Conservation (phyloP, 2,329 filamentous ascomycete species). For the Verticillium albo-atrum region DNA sequence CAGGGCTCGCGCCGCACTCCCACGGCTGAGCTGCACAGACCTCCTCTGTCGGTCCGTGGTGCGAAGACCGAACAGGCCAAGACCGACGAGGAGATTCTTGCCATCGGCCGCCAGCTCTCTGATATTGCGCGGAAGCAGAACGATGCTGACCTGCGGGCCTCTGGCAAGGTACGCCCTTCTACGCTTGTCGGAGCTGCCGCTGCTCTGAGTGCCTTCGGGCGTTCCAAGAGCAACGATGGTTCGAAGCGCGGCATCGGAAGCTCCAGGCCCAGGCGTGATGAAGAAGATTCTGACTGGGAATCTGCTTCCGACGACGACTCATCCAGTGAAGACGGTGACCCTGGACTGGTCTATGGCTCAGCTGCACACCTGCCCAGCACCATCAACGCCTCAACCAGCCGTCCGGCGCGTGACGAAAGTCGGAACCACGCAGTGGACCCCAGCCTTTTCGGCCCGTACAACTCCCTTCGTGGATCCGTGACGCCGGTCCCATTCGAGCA, state of each 20-base stretch:
- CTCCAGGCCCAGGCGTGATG: slow-evolving; percentile 34
- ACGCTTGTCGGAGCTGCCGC: slow-evolving; percentile 31
- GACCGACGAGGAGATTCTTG: slow-evolving; percentile 54
- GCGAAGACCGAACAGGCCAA: slow-evolving; percentile 25
- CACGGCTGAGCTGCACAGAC: background rate
- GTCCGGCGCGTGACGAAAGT: background rate
- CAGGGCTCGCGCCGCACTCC: slow-evolving; percentile 22
- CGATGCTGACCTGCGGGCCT: slow-evolving; percentile 39
- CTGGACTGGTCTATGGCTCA: slow-evolving; percentile 39
- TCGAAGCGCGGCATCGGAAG: slow-evolving; percentile 31
- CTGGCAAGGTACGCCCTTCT: slow-evolving; percentile 33
- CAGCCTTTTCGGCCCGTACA: slow-evolving; percentile 53
- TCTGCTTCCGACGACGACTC: slow-evolving; percentile 47
- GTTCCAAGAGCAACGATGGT: slow-evolving; percentile 28
- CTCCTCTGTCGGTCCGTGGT: background rate
- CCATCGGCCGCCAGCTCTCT: slow-evolving; percentile 49
- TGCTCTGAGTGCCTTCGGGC: slow-evolving; percentile 35
- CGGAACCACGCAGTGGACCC: slow-evolving; percentile 42
- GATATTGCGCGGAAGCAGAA: slow-evolving; percentile 48
- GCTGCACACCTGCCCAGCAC: slow-evolving; percentile 13
- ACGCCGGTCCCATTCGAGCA: background rate
- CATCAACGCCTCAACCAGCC: background rate
- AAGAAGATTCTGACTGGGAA: slow-evolving; percentile 53
- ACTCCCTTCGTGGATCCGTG: slow-evolving; percentile 48
- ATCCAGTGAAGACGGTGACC: slow-evolving; percentile 36